phyloP scores from a whole-genome alignment of 1,284 basidiomycete species.

The Lignosus rhinocerotis region DNA sequence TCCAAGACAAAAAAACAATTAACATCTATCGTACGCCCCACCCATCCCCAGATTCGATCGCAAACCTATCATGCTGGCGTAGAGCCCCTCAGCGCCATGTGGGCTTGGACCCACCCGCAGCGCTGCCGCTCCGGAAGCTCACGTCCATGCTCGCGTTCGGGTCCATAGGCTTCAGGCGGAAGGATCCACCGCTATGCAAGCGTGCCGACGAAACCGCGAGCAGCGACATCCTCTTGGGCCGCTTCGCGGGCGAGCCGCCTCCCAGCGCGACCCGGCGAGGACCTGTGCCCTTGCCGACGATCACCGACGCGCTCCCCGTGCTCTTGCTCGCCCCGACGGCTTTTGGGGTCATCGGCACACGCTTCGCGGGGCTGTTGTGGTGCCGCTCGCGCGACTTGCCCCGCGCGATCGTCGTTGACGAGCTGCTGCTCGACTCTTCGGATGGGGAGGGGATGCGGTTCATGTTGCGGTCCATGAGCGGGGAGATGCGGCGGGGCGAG shows the following conservation, averaged over 20 bases:
- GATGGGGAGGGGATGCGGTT: constrained; percentile 41
- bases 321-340: constrained; percentile 37
- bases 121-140: constrained; percentile 40
- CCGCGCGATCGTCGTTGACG: constrained; percentile 31
- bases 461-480: constrained; percentile 64
- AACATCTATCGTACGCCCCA: not conserved
- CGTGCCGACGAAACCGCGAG: constrained; percentile 37
- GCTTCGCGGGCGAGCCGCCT: constrained; percentile 57
- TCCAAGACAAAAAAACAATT: constrained; percentile 2
- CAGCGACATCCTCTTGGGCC: constrained; percentile 62
- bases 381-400: constrained; percentile 39
- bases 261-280: constrained; percentile 31
- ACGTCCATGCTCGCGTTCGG: constrained; percentile 53
- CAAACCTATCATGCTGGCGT: not conserved
- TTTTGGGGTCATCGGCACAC: constrained; percentile 48
- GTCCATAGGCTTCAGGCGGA: constrained; percentile 37
- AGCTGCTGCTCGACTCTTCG: constrained; percentile 28
- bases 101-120: constrained; percentile 19
- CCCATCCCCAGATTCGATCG: not conserved
- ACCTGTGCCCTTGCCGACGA: constrained; percentile 26
- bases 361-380: constrained; percentile 49
- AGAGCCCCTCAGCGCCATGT: constrained; percentile 18
- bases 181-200: constrained; percentile 35
- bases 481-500: constrained; percentile 41
- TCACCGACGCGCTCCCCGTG: constrained; percentile 23